Evolutionary conservation across 2,329 filamentous ascomycete genomes (phyloP).

Genomic region (Alternaria sp.): DNA sequence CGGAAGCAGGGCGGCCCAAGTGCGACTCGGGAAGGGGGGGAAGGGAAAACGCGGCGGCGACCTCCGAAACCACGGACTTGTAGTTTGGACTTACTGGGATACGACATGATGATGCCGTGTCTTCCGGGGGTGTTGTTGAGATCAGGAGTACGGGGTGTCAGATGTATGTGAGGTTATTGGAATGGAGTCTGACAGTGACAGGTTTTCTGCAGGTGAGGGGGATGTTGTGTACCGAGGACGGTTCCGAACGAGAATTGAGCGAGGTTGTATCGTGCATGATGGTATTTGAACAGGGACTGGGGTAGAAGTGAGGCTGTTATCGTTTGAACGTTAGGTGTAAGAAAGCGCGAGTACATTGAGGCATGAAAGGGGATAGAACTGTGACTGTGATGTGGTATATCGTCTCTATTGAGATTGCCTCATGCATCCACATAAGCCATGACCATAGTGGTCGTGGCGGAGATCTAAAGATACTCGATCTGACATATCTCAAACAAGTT

Average conservation of each 20-base stretch:
- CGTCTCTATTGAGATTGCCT: not conserved
- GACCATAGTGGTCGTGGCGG: not conserved
- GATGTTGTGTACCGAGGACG: not conserved
- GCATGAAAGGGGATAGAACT: not conserved
- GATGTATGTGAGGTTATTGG: slow-evolving; percentile 8
- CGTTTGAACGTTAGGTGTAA: not conserved
- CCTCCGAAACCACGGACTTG: not conserved
- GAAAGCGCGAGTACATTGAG: not conserved
- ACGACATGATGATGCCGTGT: not conserved
- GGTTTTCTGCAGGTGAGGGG: not conserved
- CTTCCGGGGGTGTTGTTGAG: not conserved
- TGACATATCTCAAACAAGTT: not conserved
- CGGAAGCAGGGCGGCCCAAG: slow-evolving; percentile 8
- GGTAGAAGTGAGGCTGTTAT: not conserved
- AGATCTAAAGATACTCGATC: not conserved
- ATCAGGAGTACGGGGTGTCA: not conserved
- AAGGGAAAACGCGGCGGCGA: not conserved
- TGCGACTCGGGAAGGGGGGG: not conserved
- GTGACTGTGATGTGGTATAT: not conserved
- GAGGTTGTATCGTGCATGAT: not conserved
- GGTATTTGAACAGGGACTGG: not conserved
- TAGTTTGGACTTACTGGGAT: not conserved
- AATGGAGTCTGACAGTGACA: slow-evolving; percentile 9
- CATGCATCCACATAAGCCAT: not conserved
- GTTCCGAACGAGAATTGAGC: not conserved